phyloP scores from a whole-genome alignment of 495 filamentous ascomycete genomes.

The Cryomyces antarcticus region DNA sequence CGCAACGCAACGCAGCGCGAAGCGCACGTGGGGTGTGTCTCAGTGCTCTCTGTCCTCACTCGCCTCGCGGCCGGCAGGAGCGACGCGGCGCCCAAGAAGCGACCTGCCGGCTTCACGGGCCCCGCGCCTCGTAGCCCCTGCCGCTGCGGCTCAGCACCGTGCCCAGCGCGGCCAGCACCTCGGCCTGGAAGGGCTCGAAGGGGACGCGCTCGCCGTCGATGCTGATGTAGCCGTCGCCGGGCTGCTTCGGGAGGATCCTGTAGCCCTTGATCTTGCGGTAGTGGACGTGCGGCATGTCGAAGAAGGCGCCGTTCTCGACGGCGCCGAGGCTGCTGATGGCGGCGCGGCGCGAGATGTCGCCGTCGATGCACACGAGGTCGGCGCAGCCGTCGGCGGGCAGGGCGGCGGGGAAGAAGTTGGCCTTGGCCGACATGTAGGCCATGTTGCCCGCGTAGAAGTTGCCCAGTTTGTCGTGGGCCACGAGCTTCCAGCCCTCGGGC shows the following conservation, averaged over 20 bases:
- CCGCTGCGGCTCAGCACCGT: slow-evolving; percentile 56
- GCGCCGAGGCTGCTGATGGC: slow-evolving; percentile 46
- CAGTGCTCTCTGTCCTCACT: too few species aligned
- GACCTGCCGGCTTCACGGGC: background rate
- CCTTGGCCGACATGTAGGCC: slow-evolving; percentile 72
- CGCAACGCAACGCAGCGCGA: too few species aligned
- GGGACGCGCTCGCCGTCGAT: slow-evolving; percentile 81
- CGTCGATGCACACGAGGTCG: slow-evolving; percentile 66
- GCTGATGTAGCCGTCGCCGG: slow-evolving; percentile 60
- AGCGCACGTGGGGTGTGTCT: too few species aligned
- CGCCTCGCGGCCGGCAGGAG: too few species aligned
- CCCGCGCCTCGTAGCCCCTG: slow-evolving; percentile 45
- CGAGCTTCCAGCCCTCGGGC: slow-evolving; percentile 50
- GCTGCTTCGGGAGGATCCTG: slow-evolving; percentile 53
- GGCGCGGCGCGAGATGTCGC: slow-evolving; percentile 42
- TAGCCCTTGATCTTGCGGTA: slow-evolving; percentile 72
- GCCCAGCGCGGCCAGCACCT: slow-evolving; percentile 71
- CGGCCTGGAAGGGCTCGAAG: slow-evolving; percentile 76
- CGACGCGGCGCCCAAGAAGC: too few species aligned
- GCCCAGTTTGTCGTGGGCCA: slow-evolving; percentile 55
- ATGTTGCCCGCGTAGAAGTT: slow-evolving; percentile 95
- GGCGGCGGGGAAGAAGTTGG: slow-evolving; percentile 74
- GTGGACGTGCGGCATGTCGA: slow-evolving; percentile 53
- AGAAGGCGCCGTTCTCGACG: slow-evolving; percentile 52
- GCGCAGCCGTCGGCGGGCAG: slow-evolving; percentile 69